Base-by-base conservation (phyloP, 805 yeast species). In the Zygoascus ofunaensis region DNA sequence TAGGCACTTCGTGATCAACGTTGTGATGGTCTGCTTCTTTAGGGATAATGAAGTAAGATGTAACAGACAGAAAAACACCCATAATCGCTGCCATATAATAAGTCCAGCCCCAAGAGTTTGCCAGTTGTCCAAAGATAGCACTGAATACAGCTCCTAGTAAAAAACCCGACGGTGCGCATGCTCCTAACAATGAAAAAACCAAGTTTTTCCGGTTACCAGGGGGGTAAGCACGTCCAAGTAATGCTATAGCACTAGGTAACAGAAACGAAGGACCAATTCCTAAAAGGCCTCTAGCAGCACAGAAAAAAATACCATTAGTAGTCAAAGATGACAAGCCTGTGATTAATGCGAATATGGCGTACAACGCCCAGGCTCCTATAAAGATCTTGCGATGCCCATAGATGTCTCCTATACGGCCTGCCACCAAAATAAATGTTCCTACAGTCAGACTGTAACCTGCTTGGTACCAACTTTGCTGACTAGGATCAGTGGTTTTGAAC, bases 341-440 rank as follows among this genome's bases (percentile, higher is more conserved):
- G 17, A 83, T 60, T 39, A 81, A 50, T 1, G 79, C 65, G 82
- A 87, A 79, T 0, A 81, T 26, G 0, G 70, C 53, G 2, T 72
- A 61, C 76, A 83, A 73, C 4, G 60, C 39, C 60, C 78, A 77
- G 1, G 90, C 87, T 3, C 66, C 52, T 0, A 77, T 35, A 43
- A 79, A 66, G n/a, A 76, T 60, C 34, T 58, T 63, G 46, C 76
- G 78, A 43, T 80, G 65, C 0, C 92, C 92, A 52, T 74, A 76
- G 10, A 82, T 64, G 55, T 83, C 94, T 28, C 94, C 92, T 38
- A 81, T 55, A 41, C 79, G 69, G 5, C 92, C 92, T 32, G 82
- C 72, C 3, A 79, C 65, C 32, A 83, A 59, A 41, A 83, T 82
- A 49, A 82, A 77, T 0, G 90, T 80, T 10, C 90, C 90, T 4